Evolutionary conservation across 2,329 filamentous ascomycete species (phyloP), one percentile per base, ranked within the genome.

Genomic region (Colletotrichum sp.): DNA sequence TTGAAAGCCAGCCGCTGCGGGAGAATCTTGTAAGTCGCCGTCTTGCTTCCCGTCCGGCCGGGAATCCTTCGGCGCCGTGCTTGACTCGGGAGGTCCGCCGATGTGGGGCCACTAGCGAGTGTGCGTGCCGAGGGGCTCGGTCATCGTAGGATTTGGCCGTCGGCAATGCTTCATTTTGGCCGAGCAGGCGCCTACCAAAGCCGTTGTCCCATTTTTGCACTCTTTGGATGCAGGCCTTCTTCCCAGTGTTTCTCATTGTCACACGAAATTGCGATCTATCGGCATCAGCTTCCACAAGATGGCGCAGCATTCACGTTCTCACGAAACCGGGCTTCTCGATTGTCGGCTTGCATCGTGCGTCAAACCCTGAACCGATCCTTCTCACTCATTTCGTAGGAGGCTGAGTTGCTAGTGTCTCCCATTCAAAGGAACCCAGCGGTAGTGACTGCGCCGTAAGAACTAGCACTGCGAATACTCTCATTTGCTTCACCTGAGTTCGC

Each of bases 401-500:
- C 44, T 52, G 44, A 52, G 44, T 52, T n/a, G 44, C n/a, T 52
- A 52, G 44, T 22, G 44, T 59, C 25, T 28, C 3, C 8, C 27
- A 30, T 19, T 52, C 44, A 13, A 52, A 52, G 0, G 6, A 19
- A 59, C 55, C 25, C 6, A 22, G n/a, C 1, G 25, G 16, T 0
- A 12, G 25, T 11, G 63, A 32, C 25, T 48, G 36, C 44, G 64
- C 64, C 34, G 22, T 44, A 25, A 19, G 27, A 32, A n/a, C 36
- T 48, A 25, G 0, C 36, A 28, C 13, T n/a, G 4, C 34, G 19
- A 22, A 5, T 1, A 13, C 32, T 1, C 57, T 70, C 36, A 52
- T 70, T 52, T 34, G 36, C 57, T 16, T 63, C 57, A 61, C 55
- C 68, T 70, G 36, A 52, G 27, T 19, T n/a, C 68, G 34, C 32